Evolutionary conservation across 2,329 filamentous ascomycete species (phyloP), one percentile per base, ranked within the genome.

Genomic region (Pestalotiopsis sp.): DNA sequence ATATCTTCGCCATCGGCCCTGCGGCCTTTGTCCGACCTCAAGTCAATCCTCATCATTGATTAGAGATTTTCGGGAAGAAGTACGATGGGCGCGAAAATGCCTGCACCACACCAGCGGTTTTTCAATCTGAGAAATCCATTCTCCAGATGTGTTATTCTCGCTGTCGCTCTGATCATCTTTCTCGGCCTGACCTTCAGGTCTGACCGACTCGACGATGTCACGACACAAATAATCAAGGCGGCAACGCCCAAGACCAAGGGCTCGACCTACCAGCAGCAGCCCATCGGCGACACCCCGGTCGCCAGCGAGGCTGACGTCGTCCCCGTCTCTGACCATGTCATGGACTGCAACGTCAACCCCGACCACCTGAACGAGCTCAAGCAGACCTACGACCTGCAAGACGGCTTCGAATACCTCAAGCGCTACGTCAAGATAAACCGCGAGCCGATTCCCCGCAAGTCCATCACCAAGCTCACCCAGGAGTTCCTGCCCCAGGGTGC

Each of bases 371-470:
- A 78, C 63, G 76, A 80, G 4, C 74, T 88, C 68, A 82, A 84
- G 72, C 73, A 83, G 31, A 83, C 81, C 70, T 86, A 86, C 72
- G 77, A 80, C 11, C 80, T 90, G 13, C 79, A 82, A 27, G 82
- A 86, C 56, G 81, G 80, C 52, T 85, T 89, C 71, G 84, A 89
- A 71, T 89, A 89, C 78, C 81, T 84, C 68, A 86, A 86, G 77
- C 83, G 87, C 67, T 87, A 89, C 72, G 79, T 89, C 27, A 84
- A 84, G 72, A 84, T 87, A 70, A 82, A 81, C 52, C 84, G 86
- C 52, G 77, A 85, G 66, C 83, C 85, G 67, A 83, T 88, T 31
- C 72, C 81, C 60, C 82, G 87, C 52, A 84, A 84, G 73, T 81
- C 82, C 17, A 81, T 89, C 70, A 89, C 86, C n/a, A 83, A 82